Evolutionary conservation across 371 early-diverging fungal species (phyloP).

Genomic region (Apophysomyces variabilis): DNA sequence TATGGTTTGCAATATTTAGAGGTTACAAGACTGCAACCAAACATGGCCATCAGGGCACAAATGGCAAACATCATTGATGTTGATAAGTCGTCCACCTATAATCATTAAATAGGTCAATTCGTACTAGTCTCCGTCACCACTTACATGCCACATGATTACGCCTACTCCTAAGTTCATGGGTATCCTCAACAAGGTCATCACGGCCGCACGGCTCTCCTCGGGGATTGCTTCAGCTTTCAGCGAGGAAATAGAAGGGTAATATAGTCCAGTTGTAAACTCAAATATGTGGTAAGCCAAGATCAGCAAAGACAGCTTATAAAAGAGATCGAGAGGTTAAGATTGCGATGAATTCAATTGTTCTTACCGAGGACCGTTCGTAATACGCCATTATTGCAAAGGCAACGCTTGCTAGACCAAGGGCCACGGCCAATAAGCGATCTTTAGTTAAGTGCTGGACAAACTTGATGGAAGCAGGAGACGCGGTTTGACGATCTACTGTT

Average conservation of each 20-base stretch:
- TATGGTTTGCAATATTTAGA: neutral
- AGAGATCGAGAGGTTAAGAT: neutral
- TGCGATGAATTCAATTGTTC: neutral
- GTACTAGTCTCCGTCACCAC: slow-evolving; percentile 8
- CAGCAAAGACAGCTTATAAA: slow-evolving; percentile 21
- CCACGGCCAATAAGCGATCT: slow-evolving; percentile 31
- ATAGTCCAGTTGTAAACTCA: slow-evolving; percentile 77
- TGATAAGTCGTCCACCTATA: slow-evolving; percentile 35
- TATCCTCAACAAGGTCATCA: slow-evolving; percentile 78
- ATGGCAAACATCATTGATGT: slow-evolving; percentile 47
- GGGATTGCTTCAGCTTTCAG: slow-evolving; percentile 72
- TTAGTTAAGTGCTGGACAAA: slow-evolving; percentile 20
- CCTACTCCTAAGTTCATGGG: slow-evolving; percentile 83
- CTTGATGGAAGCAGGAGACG: slow-evolving; percentile 3
- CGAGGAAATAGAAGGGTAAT: slow-evolving; percentile 74
- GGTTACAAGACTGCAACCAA: slow-evolving; percentile 15
- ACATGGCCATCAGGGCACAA: slow-evolving; percentile 41
- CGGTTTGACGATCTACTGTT: slow-evolving; percentile 36
- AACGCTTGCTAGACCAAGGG: slow-evolving; percentile 39
- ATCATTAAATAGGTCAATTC: neutral
- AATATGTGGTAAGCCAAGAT: slow-evolving; percentile 52
- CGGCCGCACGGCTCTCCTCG: slow-evolving; percentile 73
- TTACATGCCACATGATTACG: slow-evolving; percentile 64
- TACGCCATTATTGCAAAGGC: slow-evolving; percentile 45
- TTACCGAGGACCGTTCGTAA: slow-evolving; percentile 35